Evolutionary conservation across 2,329 filamentous ascomycete genomes (phyloP), one percentile per base, ranked within the genome.

Genomic region (Fonsecaea nubica): DNA sequence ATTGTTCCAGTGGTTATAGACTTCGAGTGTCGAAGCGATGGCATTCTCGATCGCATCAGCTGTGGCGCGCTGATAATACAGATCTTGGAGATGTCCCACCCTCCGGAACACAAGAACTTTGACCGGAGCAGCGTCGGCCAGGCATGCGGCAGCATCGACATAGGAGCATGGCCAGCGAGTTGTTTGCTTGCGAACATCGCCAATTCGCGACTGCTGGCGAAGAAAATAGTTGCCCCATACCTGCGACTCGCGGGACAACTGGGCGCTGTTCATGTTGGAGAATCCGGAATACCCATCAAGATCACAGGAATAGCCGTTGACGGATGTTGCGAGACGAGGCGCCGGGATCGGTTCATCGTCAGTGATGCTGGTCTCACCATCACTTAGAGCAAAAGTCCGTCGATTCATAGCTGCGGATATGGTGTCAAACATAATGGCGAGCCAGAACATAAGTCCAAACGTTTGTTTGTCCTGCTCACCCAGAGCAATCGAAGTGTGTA

Each of bases 41-140:
- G 82, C 78, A 32, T 81, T 78, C 69, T 87, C 85, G 4, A 86
- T 75, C 6, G 75, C 74, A 5, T 79, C 75, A 21, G 74, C 75
- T 57, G 73, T 65, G 50, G 71, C 74, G 18, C 76, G 76, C 63
- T 82, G 77, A 54, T 82, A 78, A 9, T 87, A 68, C 5, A 85
- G 77, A 25, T 81, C 84, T 69, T 88, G 85, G 0, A 88, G 79
- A n/a, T 82, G 83, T 0, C 83, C 82, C 7, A 87, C 80, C 64
- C 85, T 82, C 12, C 86, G 83, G 70, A 84, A 88, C 2, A 88
- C 79, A 1, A 88, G 77, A 1, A 88, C 85, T 72, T 88, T 88
- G 64, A 87, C 83, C 0, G 85, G 85, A 1, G 84, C 84, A 3
- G 85, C 83, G 64, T 84, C 81, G 13, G 81, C 81, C 1, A 88